A percentile compares a stretch with the other conserved stretches of the same genome.
These are phyloP conservation scores for Xylaria sp. DNA, from an alignment of 2,329 filamentous ascomycete genomes.

Conservation along the genomic window DNA sequence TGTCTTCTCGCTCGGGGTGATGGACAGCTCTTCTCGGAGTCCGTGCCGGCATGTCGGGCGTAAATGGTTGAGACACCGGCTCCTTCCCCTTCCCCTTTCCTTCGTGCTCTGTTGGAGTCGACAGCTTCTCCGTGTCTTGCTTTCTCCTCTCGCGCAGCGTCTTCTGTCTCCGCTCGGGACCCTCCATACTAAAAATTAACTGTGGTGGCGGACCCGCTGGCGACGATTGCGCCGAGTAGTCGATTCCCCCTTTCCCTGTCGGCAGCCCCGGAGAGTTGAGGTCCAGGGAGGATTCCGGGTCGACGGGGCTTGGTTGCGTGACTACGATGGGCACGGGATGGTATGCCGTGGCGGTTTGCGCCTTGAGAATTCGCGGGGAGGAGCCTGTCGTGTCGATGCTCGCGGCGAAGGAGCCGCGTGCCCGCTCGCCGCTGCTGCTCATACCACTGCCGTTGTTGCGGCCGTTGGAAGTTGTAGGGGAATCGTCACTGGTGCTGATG, in stretches of 20 bases:
- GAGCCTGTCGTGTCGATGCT: constrained; percentile 50
- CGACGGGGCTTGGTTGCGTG: constrained; percentile 30
- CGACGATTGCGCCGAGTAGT: constrained; percentile 29
- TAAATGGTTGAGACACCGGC: constrained; percentile 29
- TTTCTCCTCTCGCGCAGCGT: constrained; percentile 42
- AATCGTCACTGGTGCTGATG: background rate
- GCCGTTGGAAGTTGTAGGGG: constrained; percentile 20
- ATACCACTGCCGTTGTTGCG: constrained; percentile 18
- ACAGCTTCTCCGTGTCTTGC: constrained; percentile 40
- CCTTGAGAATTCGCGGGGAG: constrained; percentile 49
- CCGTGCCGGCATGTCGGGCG: constrained; percentile 25
- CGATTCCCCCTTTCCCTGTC: background rate
- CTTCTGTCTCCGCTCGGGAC: constrained; percentile 36
- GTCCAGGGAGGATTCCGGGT: constrained; percentile 37
- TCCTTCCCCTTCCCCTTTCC: constrained; percentile 33
- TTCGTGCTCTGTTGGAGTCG: constrained; percentile 8
- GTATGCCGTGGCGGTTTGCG: constrained; percentile 48
- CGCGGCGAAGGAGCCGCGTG: constrained; percentile 46
- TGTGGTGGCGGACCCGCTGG: constrained; percentile 14
- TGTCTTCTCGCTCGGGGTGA: constrained; percentile 18
- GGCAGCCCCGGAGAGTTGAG: constrained; percentile 39
- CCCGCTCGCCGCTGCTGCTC: constrained; percentile 4
- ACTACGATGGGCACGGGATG: constrained; percentile 46
- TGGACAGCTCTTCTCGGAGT: constrained; percentile 14
- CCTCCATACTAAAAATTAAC: constrained; percentile 11